Evolutionary conservation across 139 green algal species (phyloP), one percentile per base, ranked within the genome.

Genomic region (Chlamydomonas sp.): DNA sequence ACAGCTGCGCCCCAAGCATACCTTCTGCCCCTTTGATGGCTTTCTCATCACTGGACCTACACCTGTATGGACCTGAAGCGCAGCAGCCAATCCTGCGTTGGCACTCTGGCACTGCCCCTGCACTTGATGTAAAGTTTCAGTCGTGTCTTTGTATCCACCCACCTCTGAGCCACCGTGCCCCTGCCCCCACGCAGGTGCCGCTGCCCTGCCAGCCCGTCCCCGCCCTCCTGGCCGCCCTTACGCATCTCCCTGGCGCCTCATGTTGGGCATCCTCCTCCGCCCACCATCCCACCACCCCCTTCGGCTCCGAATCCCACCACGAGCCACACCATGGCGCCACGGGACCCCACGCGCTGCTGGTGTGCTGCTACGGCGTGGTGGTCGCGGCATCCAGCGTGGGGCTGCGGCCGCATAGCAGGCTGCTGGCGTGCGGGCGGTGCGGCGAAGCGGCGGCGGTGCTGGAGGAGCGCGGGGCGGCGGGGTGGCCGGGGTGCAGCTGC

Each of bases 361-460:
- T 75, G 73, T 72, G 75, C 49, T 88, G 74, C 84, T 83, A 82
- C 57, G 84, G 84, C 0, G 75, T 88, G 63, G 74, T 88, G 9
- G 17, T 18, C 5, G 63, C 63, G 1, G 84, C 58, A 58, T 83
- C 75, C 17, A 57, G 61, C 63, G 69, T 88, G 75, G 17, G 63
- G 18, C 75, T 61, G 62, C 75, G 64, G 2, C 63, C 84, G 15
- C 74, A 83, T 63, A 88, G 84, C 76, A 75, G 84, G 4, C 3
- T 58, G 58, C 63, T 88, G 62, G 72, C 83, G 49, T 88, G 84
- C 74, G 9, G 9, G 17, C 75, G 77, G 57, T 88, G 84, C 57
- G 83, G 83, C 5, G 57, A 8, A 1, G 16, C 57, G 0, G 10
- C 2, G 64, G 62, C 77, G 64, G 75, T 61, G 75, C 84, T 88